phyloP scores from a whole-genome alignment of 768 basidiomycete genomes.

The Rossbeevera mucosa region DNA sequence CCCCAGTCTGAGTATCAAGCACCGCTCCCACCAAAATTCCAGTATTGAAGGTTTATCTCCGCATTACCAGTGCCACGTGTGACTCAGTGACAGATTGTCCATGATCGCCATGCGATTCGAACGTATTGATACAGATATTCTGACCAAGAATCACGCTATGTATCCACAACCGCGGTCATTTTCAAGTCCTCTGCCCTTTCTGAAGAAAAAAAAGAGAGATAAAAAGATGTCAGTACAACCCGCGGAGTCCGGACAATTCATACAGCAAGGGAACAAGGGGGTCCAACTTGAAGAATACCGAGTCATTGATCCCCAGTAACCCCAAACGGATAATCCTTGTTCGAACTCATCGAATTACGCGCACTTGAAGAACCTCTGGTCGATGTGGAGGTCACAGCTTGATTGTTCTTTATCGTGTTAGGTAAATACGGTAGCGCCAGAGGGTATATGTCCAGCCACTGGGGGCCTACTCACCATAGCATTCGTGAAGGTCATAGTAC shows the following conservation, averaged over 20 bases:
- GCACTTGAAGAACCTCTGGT: not conserved
- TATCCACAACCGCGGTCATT: not conserved
- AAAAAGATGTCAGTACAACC: not conserved
- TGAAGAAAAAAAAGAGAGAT: too few relatives aligned
- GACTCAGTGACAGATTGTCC: not conserved
- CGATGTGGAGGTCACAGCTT: conserved; percentile 2
- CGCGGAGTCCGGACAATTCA: not conserved
- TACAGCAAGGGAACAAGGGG: not conserved
- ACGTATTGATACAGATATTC: not conserved
- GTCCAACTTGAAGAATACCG: not conserved
- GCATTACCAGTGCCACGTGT: not conserved
- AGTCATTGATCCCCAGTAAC: not conserved
- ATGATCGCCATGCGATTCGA: not conserved
- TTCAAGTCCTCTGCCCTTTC: too few relatives aligned
- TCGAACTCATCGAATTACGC: not conserved
- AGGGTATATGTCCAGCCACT: not conserved
- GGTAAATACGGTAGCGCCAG: not conserved
- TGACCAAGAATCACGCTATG: not conserved
- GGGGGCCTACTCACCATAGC: not conserved
- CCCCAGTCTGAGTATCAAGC: not conserved
- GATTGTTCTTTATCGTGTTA: conserved; percentile 1
- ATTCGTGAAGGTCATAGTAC: conserved; percentile 1
- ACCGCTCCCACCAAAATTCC: not conserved
- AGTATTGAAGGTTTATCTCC: not conserved
- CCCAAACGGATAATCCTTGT: not conserved